Conservation (phyloP, 2,329 filamentous ascomycete species). For the Pyricularia grisea region DNA sequence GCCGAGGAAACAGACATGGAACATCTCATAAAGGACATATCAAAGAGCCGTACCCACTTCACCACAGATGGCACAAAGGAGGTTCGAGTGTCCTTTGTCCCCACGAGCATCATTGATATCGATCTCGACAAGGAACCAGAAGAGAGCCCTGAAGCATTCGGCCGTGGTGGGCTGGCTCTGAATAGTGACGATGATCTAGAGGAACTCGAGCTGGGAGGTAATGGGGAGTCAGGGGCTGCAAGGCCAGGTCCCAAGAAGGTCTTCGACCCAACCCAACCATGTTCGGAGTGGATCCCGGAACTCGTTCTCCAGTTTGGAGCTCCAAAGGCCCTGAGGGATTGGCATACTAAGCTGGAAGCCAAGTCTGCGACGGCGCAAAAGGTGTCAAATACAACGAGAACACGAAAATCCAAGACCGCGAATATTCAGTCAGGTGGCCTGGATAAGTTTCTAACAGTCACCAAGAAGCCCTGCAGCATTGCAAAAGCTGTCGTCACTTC, state of each 20-base stretch:
- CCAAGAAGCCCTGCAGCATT: constrained; percentile 17
- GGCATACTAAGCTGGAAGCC: constrained; percentile 36
- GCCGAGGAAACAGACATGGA: constrained; percentile 20
- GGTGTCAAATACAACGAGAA: constrained; percentile 4
- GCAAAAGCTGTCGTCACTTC: neutral
- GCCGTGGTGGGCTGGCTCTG: constrained; percentile 46
- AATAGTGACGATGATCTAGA: constrained; percentile 58
- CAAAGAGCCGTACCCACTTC: constrained; percentile 58
- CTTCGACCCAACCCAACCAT: constrained; percentile 58
- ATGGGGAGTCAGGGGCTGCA: constrained; percentile 11
- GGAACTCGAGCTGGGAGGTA: constrained; percentile 18
- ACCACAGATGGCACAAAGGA: constrained; percentile 70
- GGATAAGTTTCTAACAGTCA: constrained; percentile 27
- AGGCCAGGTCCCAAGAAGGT: constrained; percentile 22
- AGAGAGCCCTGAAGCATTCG: constrained; percentile 30
- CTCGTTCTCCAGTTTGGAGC: constrained; percentile 54
- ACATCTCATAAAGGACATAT: constrained; percentile 54
- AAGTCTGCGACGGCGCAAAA: constrained; percentile 14
- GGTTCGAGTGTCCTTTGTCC: constrained; percentile 68
- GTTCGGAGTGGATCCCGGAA: constrained; percentile 61
- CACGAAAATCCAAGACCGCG: constrained; percentile 3
- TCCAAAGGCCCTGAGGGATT: constrained; percentile 55
- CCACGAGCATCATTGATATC: constrained; percentile 66
- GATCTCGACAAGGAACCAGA: constrained; percentile 66
- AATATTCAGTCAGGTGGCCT: constrained; percentile 20